Base-by-base conservation (phyloP, 2,329 filamentous ascomycete genomes). In the Aspergillus sp. region DNA sequence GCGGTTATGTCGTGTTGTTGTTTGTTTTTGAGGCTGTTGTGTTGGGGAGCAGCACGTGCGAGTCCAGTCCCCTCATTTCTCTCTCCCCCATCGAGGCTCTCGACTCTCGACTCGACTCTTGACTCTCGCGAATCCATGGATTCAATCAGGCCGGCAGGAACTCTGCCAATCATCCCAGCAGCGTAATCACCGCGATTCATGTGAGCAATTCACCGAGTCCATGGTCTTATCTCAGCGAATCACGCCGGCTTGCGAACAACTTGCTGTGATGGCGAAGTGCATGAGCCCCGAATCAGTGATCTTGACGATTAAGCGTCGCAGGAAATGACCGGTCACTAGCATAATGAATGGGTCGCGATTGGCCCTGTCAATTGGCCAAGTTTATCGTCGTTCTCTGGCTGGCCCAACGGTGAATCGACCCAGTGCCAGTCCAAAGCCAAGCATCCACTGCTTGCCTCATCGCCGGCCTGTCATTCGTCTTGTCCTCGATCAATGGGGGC, bases 371-470 rank as follows among this genome's bases (percentile, higher is more conserved):
- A 37, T 15, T 24, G 37, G 19, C 53, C 35, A n/a, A 27, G 35
- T 58, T 57, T 61, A 62, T 62, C 58, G 55, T 40, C 23, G 31
- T 52, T 31, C 47, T 57, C 58, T 55, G 58, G 60, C 58, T 62
- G 60, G 60, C 56, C 52, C 53, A 53, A 55, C 52, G 6, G 27
- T 46, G 37, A 19, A 49, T 55, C 55, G 37, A 57, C 48, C 49
- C 35, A 49, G 44, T 49, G 24, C 33, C 44, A 31, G 21, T 44
- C 52, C 15, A 14, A 11, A 37, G 35, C 35, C 49, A 21, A 53
- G 50, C 48, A 27, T 46, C 47, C 55, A 57, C 58, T 31, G 27
- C 27, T 31, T 7, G 27, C 27, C 27, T 31, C 27, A 46, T 41
- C 45, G 39, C 31, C 48, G 40, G 35, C 54, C 23, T 48, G 15